Percentiles rank a stretch among this genome's conserved stretches.
Evolutionary conservation across 371 early-diverging fungal genomes (phyloP).

Genomic region (Haplosporangium sp.): DNA sequence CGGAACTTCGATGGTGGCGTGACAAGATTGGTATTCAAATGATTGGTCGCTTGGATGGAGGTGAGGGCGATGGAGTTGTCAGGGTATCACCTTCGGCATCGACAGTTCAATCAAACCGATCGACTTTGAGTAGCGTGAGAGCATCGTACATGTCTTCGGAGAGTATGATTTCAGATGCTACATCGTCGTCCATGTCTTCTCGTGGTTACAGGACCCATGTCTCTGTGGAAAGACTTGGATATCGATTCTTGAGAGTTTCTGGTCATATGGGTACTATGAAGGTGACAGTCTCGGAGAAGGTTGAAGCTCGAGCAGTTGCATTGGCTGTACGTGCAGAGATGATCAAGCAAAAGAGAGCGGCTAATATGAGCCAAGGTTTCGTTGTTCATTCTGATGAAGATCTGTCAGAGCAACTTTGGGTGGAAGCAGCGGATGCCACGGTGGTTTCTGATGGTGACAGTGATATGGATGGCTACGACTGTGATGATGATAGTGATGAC

Average conservation of each 20-base stretch:
- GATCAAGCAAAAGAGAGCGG: slow-evolving; percentile 29
- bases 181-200: slow-evolving; percentile 21
- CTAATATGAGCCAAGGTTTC: slow-evolving; percentile 10
- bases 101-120: background rate
- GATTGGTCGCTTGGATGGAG: slow-evolving; percentile 48
- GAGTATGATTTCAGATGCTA: slow-evolving; percentile 38
- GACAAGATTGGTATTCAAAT: slow-evolving; percentile 53
- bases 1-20: slow-evolving; percentile 52
- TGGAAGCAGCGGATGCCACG: slow-evolving; percentile 11
- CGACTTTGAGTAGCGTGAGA: slow-evolving; percentile 21
- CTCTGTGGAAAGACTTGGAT: slow-evolving; percentile 48
- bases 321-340: slow-evolving; percentile 41
- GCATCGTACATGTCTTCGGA: slow-evolving; percentile 34
- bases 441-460: slow-evolving; percentile 12
- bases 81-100: background rate
- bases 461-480: slow-evolving; percentile 2
- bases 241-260: slow-evolving; percentile 50
- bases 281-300: slow-evolving; percentile 50
- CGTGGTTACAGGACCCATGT: slow-evolving; percentile 12
- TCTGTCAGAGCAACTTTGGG: slow-evolving; percentile 20
- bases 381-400: background rate
- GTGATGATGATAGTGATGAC: slow-evolving; percentile 1
- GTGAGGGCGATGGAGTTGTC: background rate
- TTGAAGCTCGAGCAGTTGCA: slow-evolving; percentile 50
- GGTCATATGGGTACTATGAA: slow-evolving; percentile 47